Percentiles rank a stretch among this genome's conserved stretches.
phyloP scores from a whole-genome alignment of 2,329 filamentous ascomycete genomes.

The Boeremia exigua region DNA sequence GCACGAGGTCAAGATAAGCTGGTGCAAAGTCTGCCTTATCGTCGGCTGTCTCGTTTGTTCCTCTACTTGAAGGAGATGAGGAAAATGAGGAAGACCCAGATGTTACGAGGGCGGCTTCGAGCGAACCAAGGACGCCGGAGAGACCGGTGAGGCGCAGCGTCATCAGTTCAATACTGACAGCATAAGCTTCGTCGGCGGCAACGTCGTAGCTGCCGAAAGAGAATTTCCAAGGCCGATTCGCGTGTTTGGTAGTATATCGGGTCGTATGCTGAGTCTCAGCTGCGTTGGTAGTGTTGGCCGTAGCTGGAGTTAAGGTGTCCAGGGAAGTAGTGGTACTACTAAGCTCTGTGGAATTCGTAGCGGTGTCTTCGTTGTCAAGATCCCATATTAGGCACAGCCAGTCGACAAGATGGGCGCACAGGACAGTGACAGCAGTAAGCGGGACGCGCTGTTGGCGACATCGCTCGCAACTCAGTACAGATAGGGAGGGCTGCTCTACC shows the following conservation, averaged over 20 bases:
- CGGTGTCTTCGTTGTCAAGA: slow-evolving; percentile 1
- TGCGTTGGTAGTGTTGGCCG: neutral
- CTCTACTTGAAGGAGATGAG: neutral
- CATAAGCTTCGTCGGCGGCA: slow-evolving; percentile 17
- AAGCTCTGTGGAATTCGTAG: neutral
- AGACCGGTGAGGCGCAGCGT: slow-evolving; percentile 15
- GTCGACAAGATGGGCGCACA: slow-evolving; percentile 15
- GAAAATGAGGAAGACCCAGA: neutral
- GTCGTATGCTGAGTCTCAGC: neutral
- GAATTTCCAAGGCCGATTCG: slow-evolving; percentile 9
- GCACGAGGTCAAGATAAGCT: neutral
- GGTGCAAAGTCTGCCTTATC: neutral
- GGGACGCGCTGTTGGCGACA: slow-evolving; percentile 16
- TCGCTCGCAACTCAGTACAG: slow-evolving; percentile 10
- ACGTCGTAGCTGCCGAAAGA: slow-evolving; percentile 17
- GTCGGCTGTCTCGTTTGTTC: neutral
- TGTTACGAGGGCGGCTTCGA: neutral
- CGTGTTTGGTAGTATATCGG: neutral
- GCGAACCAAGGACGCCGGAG: slow-evolving; percentile 14
- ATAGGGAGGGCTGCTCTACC: neutral
- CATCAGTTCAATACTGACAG: slow-evolving; percentile 19
- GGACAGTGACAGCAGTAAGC: slow-evolving; percentile 14
- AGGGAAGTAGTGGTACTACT: neutral
- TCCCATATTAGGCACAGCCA: slow-evolving; percentile 20
- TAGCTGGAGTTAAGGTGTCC: neutral